phyloP scores from a whole-genome alignment of 371 early-diverging fungal genomes.

The Dinochytrium kinnereticum region DNA sequence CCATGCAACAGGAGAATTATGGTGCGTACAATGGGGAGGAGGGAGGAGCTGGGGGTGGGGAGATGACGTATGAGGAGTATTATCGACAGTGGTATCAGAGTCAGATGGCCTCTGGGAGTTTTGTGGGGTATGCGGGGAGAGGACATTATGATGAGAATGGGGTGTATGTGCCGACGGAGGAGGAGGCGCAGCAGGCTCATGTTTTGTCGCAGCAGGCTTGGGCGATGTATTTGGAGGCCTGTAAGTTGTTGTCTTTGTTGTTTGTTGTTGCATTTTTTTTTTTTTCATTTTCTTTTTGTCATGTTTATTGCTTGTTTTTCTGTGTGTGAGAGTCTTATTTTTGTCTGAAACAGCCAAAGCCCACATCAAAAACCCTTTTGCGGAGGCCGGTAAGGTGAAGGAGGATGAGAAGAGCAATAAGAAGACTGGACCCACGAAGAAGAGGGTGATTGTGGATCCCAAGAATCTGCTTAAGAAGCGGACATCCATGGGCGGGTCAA shows the following conservation, averaged over 20 bases:
- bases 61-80: constrained; percentile 16
- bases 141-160: constrained; percentile 16
- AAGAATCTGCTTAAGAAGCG: constrained; percentile 12
- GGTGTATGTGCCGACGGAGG: constrained; percentile 16
- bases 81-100: constrained; percentile 10
- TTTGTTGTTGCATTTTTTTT: neutral
- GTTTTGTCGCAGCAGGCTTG: neutral
- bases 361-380: constrained; percentile 14
- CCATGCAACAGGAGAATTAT: neutral
- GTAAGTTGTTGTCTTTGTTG: constrained; percentile 1
- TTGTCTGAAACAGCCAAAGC: constrained; percentile 9
- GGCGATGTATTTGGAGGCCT: constrained; percentile 3
- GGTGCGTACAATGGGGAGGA: neutral
- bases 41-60: neutral
- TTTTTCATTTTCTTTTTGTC: neutral
- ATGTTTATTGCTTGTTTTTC: neutral
- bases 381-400: neutral
- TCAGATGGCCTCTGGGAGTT: neutral
- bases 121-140: neutral
- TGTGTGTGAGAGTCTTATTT: neutral
- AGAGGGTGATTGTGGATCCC: constrained; percentile 14
- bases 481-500: constrained; percentile 3
- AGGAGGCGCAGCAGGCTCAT: neutral
- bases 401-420: constrained; percentile 14
- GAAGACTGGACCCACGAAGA: constrained; percentile 6